Conservation (phyloP, 2,329 filamentous ascomycete genomes). For the Emmonsiellopsis sp. region DNA sequence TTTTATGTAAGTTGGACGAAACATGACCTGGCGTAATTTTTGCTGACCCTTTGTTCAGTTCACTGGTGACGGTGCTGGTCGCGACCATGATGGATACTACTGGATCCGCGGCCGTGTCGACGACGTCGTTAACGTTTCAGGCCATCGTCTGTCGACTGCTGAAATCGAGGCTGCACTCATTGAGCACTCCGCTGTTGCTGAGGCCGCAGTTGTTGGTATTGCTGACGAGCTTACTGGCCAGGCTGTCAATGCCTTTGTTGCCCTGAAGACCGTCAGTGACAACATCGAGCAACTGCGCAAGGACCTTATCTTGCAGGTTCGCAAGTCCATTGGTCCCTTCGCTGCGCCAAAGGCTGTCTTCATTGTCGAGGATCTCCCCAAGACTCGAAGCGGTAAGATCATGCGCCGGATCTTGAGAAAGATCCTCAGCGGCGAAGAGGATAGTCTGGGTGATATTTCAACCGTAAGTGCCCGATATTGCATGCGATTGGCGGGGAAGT, state of each 20-base stretch:
- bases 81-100: conserved; percentile 98
- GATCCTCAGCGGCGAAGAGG: conserved; percentile 94
- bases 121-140: conserved; percentile 96
- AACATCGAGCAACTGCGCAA: conserved; percentile 68
- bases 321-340: conserved; percentile 95
- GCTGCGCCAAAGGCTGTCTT: conserved; percentile 91
- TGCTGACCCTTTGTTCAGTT: conserved; percentile 28
- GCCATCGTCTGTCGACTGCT: conserved; percentile 89
- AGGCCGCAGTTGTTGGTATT: conserved; percentile 91
- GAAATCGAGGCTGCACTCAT: conserved; percentile 97
- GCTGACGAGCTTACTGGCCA: conserved; percentile 91
- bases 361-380: conserved; percentile 86
- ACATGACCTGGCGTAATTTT: background rate
- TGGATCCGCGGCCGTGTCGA: conserved; percentile 99
- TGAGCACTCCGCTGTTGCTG: conserved; percentile 80
- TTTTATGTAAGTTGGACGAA: conserved; percentile 71
- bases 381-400: conserved; percentile 97
- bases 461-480: conserved; percentile 54
- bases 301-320: conserved; percentile 87
- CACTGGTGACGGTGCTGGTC: conserved; percentile 72
- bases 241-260: conserved; percentile 92
- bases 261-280: conserved; percentile 70
- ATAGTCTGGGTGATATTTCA: conserved; percentile 85
- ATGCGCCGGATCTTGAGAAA: conserved; percentile 96
- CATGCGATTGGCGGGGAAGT: background rate